Base-by-base conservation (phyloP, 495 filamentous ascomycete species). In the Baudoinia panamericana region DNA sequence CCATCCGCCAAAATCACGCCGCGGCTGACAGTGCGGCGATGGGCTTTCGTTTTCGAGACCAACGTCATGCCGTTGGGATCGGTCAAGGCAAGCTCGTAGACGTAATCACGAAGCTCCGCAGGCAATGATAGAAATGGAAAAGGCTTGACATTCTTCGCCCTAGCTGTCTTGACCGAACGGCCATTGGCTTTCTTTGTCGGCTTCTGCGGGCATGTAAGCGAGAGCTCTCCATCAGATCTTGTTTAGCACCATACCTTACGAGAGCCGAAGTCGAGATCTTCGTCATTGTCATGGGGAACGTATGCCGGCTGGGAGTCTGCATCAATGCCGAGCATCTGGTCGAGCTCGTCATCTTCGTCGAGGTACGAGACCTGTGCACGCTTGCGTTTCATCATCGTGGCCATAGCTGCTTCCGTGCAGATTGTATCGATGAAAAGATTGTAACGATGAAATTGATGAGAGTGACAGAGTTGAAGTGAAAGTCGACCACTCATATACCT, bases 51-150 rank as follows among this genome's bases (percentile, higher is more conserved):
- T 22, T 43, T 45, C 4, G 46, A 30, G 16, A 39, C 8, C 16
- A 59, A 43, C 16, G 23, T 41, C 24, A 58, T 36, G 21, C 50
- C 50, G 24, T 30, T 18, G 2, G 33, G 15, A 18, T 54, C 48
- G 8, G 28, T 28, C 12, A 58, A 40, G 44, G 41, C 49, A 16
- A 44, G 39, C 15, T 33, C 39, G 50, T 60, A 57, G 24, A 57
- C 54, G 12, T 46, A 13, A 36, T 52, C 43, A 3, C 55, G 45
- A 13, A 60, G 46, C 35, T 60, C 56, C 4, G 48, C 24, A 2
- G 56, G 54, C 3, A 60, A 42, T 16, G 40, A n/a, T 6, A 56
- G 17, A 30, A 59, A 57, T 0, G 36, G 52, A 22, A 59, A 59
- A 27, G 49, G 37, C 26, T 48, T 55, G 15, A 31, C 32, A n/a